Evolutionary conservation across 106 monocot species (phyloP), one percentile per base, ranked within the genome.

Genomic region (Dendrobium officinale): DNA sequence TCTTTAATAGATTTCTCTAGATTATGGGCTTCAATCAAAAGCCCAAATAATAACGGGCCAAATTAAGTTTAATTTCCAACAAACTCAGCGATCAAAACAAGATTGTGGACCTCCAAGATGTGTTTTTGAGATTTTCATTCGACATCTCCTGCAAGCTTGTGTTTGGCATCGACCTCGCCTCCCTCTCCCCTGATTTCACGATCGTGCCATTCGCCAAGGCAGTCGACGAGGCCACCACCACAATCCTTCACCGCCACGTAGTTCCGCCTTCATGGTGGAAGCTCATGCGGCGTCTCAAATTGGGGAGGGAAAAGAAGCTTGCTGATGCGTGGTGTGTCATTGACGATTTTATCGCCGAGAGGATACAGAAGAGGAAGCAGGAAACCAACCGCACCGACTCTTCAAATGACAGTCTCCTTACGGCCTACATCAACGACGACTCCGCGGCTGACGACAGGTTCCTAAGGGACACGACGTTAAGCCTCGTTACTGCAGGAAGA

Each of bases 401-500:
- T 1, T 19, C 10, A 4, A 22, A 61, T 8, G 61, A 61, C 27
- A 81, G 80, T 24, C 42, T 91, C 4, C 33, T 88, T 9, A 27
- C 83, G 2, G 26, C 83, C 1, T 86, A 74, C 44, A 81, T 89
- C 54, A 29, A 81, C 7, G 81, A 81, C 0, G 61, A 61, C 61
- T 19, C 61, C 10, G 10, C 26, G 18, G 79, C 26, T 1, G 7
- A 2, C 61, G 68, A 84, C 47, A 79, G 79, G 56, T 90, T 87
- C 66, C 79, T 91, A 8, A 45, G 85, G 9, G 91, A 89, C 80
- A 85, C 85, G 9, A 22, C 77, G 2, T 6, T 76, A 67, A 90
- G 82, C 55, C 41, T 95, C 10, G 79, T 95, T 84, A 58, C 87
- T 13, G 95, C 92, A 1, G 95, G 92, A 2, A 78, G 90, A 17